Conservation (phyloP, 1,284 basidiomycete genomes). For the Caloboletus firmus region DNA sequence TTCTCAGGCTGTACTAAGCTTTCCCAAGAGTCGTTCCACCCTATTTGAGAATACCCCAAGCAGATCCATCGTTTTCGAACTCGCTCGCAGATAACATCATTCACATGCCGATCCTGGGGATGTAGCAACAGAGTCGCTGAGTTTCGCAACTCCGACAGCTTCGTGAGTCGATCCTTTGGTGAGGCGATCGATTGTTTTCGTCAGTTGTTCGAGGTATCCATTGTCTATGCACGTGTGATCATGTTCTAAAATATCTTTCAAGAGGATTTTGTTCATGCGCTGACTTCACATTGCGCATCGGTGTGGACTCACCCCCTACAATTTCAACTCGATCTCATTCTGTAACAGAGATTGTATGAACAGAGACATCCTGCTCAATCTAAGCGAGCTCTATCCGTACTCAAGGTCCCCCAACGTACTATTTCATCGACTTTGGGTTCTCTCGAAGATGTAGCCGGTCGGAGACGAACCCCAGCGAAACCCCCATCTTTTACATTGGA, state of each 20-base stretch:
- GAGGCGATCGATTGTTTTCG: background rate
- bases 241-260: too few relatives aligned
- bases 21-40: too few relatives aligned
- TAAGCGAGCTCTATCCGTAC: background rate
- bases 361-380: background rate
- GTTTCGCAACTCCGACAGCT: background rate
- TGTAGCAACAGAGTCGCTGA: background rate
- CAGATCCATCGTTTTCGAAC: background rate
- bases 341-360: slow-evolving; percentile 14
- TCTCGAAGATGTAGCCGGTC: too few relatives aligned
- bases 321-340: background rate
- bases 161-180: background rate
- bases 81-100: too few relatives aligned
- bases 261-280: slow-evolving; percentile 1
- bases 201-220: background rate
- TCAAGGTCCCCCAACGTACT: too few relatives aligned
- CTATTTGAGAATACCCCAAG: too few relatives aligned
- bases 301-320: background rate
- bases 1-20: too few relatives aligned
- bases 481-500: background rate
- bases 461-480: too few relatives aligned
- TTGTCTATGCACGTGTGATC: background rate
- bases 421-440: too few relatives aligned
- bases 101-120: background rate
- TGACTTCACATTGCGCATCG: background rate